A percentile compares a stretch with the other conserved stretches of the same genome.
phyloP scores from a whole-genome alignment of 495 filamentous ascomycete species.

The Penicillium samsonianum region DNA sequence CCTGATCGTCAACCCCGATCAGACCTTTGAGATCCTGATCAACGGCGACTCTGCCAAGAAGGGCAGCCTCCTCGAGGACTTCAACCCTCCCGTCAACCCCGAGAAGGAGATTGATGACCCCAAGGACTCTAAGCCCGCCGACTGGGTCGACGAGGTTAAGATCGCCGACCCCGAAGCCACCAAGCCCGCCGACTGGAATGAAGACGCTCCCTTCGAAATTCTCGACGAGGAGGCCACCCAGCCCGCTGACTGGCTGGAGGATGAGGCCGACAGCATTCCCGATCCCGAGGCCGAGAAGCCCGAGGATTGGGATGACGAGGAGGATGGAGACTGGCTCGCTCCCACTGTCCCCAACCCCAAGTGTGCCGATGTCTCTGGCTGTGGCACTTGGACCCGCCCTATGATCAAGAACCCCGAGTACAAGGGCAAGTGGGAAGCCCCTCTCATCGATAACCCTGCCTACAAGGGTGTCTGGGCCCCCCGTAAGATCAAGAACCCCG shows the following conservation, averaged over 20 bases:
- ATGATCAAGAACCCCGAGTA: slow-evolving; percentile 95
- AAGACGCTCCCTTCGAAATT: slow-evolving; percentile 96
- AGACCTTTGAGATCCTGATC: slow-evolving; percentile 88
- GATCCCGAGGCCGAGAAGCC: slow-evolving; percentile 99
- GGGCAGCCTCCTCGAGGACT: slow-evolving; percentile 93
- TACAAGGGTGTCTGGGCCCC: slow-evolving; percentile 98
- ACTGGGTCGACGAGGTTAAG: slow-evolving; percentile 91
- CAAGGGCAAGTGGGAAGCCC: slow-evolving; percentile 98
- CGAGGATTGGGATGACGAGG: slow-evolving; percentile 99
- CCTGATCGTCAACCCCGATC: slow-evolving; percentile 91
- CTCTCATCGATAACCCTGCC: slow-evolving; percentile 93
- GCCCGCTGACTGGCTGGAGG: slow-evolving; percentile 95
- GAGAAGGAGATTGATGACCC: slow-evolving; percentile 94
- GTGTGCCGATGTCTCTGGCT: slow-evolving; percentile 90
- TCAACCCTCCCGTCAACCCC: slow-evolving; percentile 91
- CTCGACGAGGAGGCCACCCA: slow-evolving; percentile 88
- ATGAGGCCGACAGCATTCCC: slow-evolving; percentile 81
- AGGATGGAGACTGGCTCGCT: slow-evolving; percentile 97
- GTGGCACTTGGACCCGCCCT: slow-evolving; percentile 89
- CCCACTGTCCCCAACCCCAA: slow-evolving; percentile 95
- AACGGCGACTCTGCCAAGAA: slow-evolving; percentile 83
- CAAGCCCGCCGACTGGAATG: slow-evolving; percentile 99
- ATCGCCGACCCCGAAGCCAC: slow-evolving; percentile 91
- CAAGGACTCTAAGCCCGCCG: slow-evolving; percentile 90
- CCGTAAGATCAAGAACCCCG: slow-evolving; percentile 94